Base-by-base conservation (phyloP, 2,329 filamentous ascomycete species). In the Diplodia sapinea region DNA sequence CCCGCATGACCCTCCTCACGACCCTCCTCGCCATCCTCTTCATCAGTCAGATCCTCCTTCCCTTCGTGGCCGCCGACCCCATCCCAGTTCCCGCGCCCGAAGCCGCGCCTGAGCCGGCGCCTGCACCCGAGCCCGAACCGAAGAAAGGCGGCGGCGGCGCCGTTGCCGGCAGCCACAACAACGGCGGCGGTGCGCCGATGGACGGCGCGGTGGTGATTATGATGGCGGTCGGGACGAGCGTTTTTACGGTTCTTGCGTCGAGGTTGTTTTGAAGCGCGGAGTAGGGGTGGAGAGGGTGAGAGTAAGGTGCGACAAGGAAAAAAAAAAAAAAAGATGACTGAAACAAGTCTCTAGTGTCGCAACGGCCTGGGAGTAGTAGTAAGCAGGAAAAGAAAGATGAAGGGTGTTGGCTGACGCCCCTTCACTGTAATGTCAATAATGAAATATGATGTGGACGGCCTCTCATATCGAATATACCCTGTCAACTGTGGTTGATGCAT, bases 11-110 rank as follows among this genome's bases (percentile, higher is more conserved):
- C 29, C 33, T 47, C 31, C 26, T 50, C 29, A 36, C 17, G 9
- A 20, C 43, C 59, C 43, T 63, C 12, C 31, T 63, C 31, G 17
- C 59, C 47, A 23, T 63, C 59, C 26, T 63, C 59, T 3, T 51
- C 59, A 36, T 63, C 59, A n/a, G 47, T 12, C 59, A 63, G 26
- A 31, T 38, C 47, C 11, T 63, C n/a, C 11, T 51, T 3, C 57
- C 40, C 11, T 47, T 63, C 29, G 59, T 38, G 5, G 31, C 59
- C 47, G 59, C 59, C 59, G 59, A 63, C 17, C 59, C 59, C 40
- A 17, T 31, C 4, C 40, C 40, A 17, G 40, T 20, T 2, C 40
- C 40, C 17, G 40, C 17, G 13, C 56, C 56, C 4, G 57, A 33
- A 13, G 36, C 55, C 33, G 55, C 20, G 1, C 55, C 55, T 4